Percentiles rank a stretch among this genome's conserved stretches.
phyloP scores from a whole-genome alignment of 345 rosid species.

The Salix viminalis region DNA sequence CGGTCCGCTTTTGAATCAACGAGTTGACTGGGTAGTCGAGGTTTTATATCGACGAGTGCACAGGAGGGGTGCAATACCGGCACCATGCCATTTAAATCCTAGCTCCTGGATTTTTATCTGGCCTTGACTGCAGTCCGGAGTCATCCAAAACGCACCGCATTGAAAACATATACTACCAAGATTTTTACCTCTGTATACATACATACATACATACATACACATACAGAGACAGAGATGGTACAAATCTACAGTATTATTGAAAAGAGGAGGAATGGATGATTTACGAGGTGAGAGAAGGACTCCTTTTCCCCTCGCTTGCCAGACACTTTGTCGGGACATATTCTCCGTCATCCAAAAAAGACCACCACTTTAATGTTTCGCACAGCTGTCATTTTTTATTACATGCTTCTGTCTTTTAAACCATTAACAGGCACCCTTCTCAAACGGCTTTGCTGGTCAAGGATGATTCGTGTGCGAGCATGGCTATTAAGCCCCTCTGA shows the following conservation, averaged over 20 bases:
- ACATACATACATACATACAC: neutral
- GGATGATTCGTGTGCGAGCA: neutral
- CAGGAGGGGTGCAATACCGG: no score
- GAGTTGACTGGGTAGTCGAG: no score
- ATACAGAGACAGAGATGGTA: no score
- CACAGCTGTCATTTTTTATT: neutral
- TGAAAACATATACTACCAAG: neutral
- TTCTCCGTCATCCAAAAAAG: slow-evolving; percentile 20
- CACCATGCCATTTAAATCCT: no score
- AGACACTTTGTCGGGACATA: slow-evolving; percentile 34
- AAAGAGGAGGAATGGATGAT: slow-evolving; percentile 21
- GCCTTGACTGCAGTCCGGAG: neutral
- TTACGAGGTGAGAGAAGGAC: slow-evolving; percentile 21
- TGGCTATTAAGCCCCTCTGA: no score
- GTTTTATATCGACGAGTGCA: no score
- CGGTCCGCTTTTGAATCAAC: no score
- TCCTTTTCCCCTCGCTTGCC: slow-evolving; percentile 2
- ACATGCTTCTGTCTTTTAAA: neutral
- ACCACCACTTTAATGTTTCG: neutral
- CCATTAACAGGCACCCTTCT: neutral
- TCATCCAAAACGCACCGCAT: neutral
- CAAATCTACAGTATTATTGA: neutral
- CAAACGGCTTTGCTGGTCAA: neutral
- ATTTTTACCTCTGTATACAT: neutral
- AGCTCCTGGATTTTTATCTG: no score